A percentile compares a stretch with the other conserved stretches of the same genome.
These are phyloP conservation scores for Schoenoplectus tabernaemontani DNA, from an alignment of 202 grass and related monocot species.

Conservation along the genomic window DNA sequence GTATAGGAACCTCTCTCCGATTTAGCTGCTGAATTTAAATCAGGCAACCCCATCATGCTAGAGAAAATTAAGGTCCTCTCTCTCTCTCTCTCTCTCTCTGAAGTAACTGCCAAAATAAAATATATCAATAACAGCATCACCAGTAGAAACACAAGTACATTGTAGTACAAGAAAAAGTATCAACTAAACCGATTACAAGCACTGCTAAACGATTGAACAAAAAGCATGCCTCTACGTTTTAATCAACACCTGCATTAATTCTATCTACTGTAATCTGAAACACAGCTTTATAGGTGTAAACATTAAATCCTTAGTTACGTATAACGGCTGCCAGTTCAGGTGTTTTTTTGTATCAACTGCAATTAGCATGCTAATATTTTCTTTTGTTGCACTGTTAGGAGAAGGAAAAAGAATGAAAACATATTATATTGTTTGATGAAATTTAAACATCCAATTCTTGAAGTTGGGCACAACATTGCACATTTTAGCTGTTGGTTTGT, in stretches of 20 bases:
- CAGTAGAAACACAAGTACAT: background rate
- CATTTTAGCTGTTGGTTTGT: background rate
- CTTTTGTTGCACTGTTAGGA: conserved; percentile 45
- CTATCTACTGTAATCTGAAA: background rate
- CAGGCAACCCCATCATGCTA: conserved; percentile 75
- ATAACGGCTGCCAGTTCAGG: background rate
- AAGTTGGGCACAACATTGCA: background rate
- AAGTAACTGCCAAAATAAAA: background rate
- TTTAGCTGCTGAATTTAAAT: conserved; percentile 80
- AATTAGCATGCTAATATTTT: background rate
- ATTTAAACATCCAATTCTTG: background rate
- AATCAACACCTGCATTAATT: background rate
- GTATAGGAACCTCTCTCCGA: conserved; percentile 83
- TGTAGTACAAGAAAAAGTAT: background rate
- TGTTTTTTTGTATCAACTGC: background rate
- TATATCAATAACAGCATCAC: background rate
- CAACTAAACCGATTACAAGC: background rate
- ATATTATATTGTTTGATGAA: background rate
- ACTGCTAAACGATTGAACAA: background rate
- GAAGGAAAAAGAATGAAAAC: conserved; percentile 35
- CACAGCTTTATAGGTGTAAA: background rate
- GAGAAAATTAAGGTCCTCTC: conserved; percentile 86
- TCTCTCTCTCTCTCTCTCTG: conserved; percentile 6
- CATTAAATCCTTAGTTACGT: background rate
- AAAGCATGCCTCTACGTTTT: background rate